A percentile compares a stretch with the other conserved stretches of the same genome.
Evolutionary conservation across 192 early-diverging fungal genomes (phyloP).

Genomic region (Gonapodya sp.): DNA sequence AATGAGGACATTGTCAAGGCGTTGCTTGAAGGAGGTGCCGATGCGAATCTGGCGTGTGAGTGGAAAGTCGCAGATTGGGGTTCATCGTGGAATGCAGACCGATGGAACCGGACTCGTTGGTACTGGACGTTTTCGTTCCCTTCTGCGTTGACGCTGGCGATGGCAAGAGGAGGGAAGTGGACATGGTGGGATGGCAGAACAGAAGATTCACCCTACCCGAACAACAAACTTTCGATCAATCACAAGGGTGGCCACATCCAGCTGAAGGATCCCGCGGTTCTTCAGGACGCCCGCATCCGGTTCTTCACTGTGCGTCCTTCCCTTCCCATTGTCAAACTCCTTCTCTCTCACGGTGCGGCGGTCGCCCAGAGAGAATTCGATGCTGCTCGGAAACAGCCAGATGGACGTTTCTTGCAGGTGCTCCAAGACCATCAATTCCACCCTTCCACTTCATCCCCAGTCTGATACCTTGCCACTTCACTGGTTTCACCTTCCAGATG

Average conservation of each 20-base stretch:
- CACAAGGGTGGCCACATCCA: not conserved
- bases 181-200: not conserved
- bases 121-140: not conserved
- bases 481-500: too few relatives aligned
- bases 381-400: not conserved
- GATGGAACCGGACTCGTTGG: not conserved
- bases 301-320: not conserved
- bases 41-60: not conserved
- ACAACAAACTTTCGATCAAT: not conserved
- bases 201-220: not conserved
- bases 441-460: too few relatives aligned
- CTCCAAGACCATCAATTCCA: too few relatives aligned
- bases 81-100: not conserved
- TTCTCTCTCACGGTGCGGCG: not conserved
- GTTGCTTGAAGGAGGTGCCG: not conserved
- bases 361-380: not conserved
- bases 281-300: not conserved
- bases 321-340: not conserved
- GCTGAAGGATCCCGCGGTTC: not conserved
- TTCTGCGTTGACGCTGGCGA: not conserved
- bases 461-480: too few relatives aligned
- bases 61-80: not conserved
- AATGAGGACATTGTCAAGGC: not conserved
- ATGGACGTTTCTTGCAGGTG: too few relatives aligned
- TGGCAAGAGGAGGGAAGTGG: not conserved